phyloP scores from a whole-genome alignment of 129 eudicot species.

The Flaveria bidentis region DNA sequence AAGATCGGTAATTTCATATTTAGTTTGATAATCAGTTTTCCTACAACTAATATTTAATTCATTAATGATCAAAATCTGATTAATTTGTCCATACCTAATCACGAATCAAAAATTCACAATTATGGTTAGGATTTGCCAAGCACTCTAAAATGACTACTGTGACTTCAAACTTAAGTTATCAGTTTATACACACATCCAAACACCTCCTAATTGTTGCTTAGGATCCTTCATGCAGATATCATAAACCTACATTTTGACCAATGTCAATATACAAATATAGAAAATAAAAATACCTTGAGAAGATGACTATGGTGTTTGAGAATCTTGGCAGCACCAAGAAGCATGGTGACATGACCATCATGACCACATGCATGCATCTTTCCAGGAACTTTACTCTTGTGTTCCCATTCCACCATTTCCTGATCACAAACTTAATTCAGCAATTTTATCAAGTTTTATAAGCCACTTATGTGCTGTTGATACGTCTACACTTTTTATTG shows the following conservation, averaged over 20 bases:
- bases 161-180: not conserved
- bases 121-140: not conserved
- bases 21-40: slow-evolving; percentile 11
- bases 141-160: not conserved
- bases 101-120: not conserved
- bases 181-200: slow-evolving; percentile 1
- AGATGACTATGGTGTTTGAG: slow-evolving; percentile 53
- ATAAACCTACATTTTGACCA: not conserved
- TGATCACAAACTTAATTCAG: slow-evolving; percentile 15
- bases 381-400: slow-evolving; percentile 72
- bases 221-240: not conserved
- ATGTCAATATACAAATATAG: not conserved
- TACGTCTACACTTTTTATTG: not conserved
- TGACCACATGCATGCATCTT: slow-evolving; percentile 92
- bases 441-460: not conserved
- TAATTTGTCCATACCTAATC: not conserved
- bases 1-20: not conserved
- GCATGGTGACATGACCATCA: slow-evolving; percentile 85
- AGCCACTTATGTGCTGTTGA: too few species aligned
- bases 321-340: slow-evolving; percentile 77
- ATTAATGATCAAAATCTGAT: not conserved
- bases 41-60: not conserved
- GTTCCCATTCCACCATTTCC: slow-evolving; percentile 82
- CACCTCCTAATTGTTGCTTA: not conserved
- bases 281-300: slow-evolving; percentile 30